Conservation (phyloP, 2,329 filamentous ascomycete species). For the Trichoderma arundinaceum region DNA sequence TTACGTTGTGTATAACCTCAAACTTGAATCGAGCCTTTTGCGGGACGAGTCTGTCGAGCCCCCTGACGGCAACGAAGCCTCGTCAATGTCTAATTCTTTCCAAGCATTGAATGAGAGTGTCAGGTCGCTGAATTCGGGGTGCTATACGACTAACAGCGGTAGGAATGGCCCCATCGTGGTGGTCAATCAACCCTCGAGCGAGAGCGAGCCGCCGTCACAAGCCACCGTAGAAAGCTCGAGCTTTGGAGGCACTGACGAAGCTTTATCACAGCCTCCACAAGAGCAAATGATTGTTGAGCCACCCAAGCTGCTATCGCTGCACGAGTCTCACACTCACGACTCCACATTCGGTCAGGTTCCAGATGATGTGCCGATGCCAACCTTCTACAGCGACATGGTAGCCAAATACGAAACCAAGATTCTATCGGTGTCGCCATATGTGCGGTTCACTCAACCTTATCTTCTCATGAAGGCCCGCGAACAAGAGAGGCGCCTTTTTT, state of each 20-base stretch:
- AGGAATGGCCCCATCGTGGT: slow-evolving; percentile 41
- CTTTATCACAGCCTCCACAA: slow-evolving; percentile 38
- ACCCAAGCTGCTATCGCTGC: slow-evolving; percentile 45
- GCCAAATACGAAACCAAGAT: slow-evolving; percentile 92
- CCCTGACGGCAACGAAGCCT: slow-evolving; percentile 62
- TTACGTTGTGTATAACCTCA: slow-evolving; percentile 97
- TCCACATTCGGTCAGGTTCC: slow-evolving; percentile 65
- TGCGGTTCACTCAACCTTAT: slow-evolving; percentile 93
- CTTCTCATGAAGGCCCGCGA: slow-evolving; percentile 90
- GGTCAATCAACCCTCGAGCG: slow-evolving; percentile 46
- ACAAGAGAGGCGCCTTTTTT: slow-evolving; percentile 82
- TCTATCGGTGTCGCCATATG: slow-evolving; percentile 92
- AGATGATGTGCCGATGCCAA: slow-evolving; percentile 83
- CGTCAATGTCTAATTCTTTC: slow-evolving; percentile 48
- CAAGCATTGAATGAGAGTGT: slow-evolving; percentile 50
- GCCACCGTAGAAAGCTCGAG: slow-evolving; percentile 41
- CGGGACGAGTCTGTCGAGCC: slow-evolving; percentile 89
- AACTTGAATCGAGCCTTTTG: slow-evolving; percentile 92
- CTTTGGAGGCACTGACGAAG: slow-evolving; percentile 40
- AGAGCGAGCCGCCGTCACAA: slow-evolving; percentile 48
- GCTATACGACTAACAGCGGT: slow-evolving; percentile 39
- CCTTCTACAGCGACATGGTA: slow-evolving; percentile 94
- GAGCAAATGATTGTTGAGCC: slow-evolving; percentile 38
- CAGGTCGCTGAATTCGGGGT: slow-evolving; percentile 42
- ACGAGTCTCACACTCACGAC: slow-evolving; percentile 52